Conservation (phyloP, 1,284 basidiomycete genomes). For the Puccinia horiana region DNA sequence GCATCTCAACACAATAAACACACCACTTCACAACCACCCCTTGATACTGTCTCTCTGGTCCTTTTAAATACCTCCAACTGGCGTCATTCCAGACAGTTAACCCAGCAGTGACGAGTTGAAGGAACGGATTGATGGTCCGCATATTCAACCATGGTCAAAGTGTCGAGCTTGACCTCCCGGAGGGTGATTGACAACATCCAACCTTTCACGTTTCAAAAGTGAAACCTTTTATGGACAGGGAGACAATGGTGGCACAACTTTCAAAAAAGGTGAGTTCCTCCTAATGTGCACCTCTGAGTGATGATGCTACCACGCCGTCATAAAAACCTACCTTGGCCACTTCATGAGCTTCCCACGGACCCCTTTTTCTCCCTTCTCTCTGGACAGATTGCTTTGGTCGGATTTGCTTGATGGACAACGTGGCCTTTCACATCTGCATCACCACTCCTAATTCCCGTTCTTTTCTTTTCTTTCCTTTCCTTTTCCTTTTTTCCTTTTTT, state of each 20-base stretch:
- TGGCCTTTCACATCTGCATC: too few relatives aligned
- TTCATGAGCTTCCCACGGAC: not conserved
- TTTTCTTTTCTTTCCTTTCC: too few relatives aligned
- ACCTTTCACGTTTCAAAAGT: conserved; percentile 33
- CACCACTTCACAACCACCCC: not conserved
- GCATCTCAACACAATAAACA: conserved; percentile 19
- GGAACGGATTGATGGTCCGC: conserved; percentile 5
- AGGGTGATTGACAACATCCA: not conserved
- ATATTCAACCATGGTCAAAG: conserved; percentile 26
- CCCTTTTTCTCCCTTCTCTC: too few relatives aligned
- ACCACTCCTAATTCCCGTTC: too few relatives aligned
- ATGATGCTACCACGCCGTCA: not conserved
- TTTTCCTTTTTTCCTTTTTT: too few relatives aligned
- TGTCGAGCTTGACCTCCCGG: conserved; percentile 5
- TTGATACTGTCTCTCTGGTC: too few relatives aligned
- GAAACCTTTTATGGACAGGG: not conserved
- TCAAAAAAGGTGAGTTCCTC: not conserved
- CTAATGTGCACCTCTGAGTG: not conserved
- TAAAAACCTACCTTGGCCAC: not conserved
- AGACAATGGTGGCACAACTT: not conserved
- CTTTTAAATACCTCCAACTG: too few relatives aligned
- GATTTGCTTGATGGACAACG: too few relatives aligned
- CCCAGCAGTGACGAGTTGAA: not conserved
- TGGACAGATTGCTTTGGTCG: too few relatives aligned
- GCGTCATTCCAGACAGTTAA: too few relatives aligned